Base-by-base conservation (phyloP, 345 rosid genomes). In the Noccaea bulbosa region DNA sequence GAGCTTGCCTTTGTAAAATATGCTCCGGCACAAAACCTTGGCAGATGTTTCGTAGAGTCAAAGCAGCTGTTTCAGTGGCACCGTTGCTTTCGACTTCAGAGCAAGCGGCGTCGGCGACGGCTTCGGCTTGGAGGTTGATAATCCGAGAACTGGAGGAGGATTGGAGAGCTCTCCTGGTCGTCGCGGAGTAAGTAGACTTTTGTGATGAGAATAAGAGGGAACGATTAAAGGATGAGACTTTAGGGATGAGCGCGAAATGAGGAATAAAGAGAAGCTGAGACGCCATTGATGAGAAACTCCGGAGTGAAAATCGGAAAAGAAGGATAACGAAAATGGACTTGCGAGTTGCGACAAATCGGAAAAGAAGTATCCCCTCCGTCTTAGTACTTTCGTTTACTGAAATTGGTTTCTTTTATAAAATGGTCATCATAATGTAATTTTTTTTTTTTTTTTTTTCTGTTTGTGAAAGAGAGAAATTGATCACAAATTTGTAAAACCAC, bases 11-110 rank as follows among this genome's bases (percentile, higher is more conserved):
- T 38, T 37, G 65, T 11, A 75, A 7, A 5, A 75, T 53, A 54
- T 75, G 78, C 44, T 75, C 78, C 4, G 78, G 78, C 3, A 75
- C 74, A 54, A 45, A 62, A n/a, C 46, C 69, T 17, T 75, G 69
- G 61, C 79, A 76, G 67, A 76, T 47, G 35, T 47, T 5, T 33
- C 71, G 67, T 48, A 76, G 75, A 55, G 71, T 75, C 3, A 62
- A 14, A 30, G 60, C 11, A 54, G 58, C 6, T 61, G 73, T 35
- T 15, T 60, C 64, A 6, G 30, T 30, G 38, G 58, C 27, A 33
- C 2, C 17, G 35, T 35, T 52, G 56, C 6, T 52, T 60, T 67
- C 74, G 45, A 40, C 53, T 53, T 52, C 54, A 7, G 67, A 12
- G 72, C 0, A 32, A 32, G 61, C 6, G 54, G 61, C 6, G 54